Evolutionary conservation across 2,329 filamentous ascomycete genomes (phyloP).

Genomic region (Clonostachys byssicola): DNA sequence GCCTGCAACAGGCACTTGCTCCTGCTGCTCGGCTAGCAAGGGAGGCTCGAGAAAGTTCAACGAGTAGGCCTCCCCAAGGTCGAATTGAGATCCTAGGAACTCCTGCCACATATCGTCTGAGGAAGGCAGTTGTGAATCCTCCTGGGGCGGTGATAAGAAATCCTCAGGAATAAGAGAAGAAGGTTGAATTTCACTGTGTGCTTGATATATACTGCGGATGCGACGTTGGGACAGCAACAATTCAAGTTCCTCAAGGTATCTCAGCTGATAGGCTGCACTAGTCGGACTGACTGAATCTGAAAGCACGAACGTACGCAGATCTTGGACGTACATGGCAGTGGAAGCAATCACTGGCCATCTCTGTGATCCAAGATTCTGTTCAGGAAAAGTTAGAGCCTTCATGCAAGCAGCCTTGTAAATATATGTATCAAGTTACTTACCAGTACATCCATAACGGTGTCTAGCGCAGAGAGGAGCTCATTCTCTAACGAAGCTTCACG

Average conservation of each 20-base stretch:
- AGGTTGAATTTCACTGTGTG: neutral
- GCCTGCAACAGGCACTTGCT: neutral
- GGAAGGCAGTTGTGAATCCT: neutral
- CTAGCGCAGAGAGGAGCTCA: neutral
- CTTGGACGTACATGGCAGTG: constrained; percentile 6
- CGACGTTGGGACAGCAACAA: constrained; percentile 8
- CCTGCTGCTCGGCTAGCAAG: neutral
- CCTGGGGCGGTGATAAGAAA: neutral
- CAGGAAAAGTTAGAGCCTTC: no score
- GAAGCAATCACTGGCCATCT: constrained; percentile 3
- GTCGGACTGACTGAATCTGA: constrained; percentile 3
- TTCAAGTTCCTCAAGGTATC: constrained; percentile 7
- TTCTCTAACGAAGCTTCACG: neutral
- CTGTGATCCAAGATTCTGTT: neutral
- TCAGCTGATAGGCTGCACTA: constrained; percentile 5
- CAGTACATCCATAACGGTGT: neutral
- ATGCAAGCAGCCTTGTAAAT: no score
- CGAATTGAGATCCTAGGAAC: constrained; percentile 4
- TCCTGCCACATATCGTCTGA: constrained; percentile 7
- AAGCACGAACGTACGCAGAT: constrained; percentile 6
- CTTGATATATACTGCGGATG: constrained; percentile 7
- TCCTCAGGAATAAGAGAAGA: neutral
- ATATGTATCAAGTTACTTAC: no score
- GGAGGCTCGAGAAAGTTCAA: neutral
- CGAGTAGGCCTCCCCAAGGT: neutral